Evolutionary conservation across 148 eudicot genomes (phyloP).

Genomic region (Chenopodium berlandieri): DNA sequence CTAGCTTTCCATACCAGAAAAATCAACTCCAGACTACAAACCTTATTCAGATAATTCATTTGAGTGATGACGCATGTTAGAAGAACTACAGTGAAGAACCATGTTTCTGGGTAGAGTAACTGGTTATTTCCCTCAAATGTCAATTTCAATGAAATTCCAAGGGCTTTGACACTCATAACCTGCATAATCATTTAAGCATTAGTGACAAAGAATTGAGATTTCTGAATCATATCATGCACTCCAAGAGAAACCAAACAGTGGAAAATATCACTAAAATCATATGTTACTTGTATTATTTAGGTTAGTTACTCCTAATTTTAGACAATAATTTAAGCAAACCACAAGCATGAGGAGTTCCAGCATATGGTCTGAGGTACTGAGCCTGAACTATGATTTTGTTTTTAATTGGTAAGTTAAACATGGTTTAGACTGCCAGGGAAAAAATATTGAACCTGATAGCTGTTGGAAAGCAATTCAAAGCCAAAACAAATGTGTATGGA

Average conservation of each 20-base stretch:
- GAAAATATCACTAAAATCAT: background rate
- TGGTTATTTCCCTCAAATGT: conserved; percentile 71
- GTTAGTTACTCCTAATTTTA: background rate
- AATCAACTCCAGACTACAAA: conserved; percentile 16
- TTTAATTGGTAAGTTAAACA: background rate
- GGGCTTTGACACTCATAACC: conserved; percentile 82
- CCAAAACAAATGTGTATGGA: background rate
- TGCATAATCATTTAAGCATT: conserved; percentile 21
- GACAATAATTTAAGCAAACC: background rate
- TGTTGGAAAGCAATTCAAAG: background rate
- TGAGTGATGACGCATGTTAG: conserved; percentile 53
- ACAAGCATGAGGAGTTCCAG: background rate
- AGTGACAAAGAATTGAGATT: background rate
- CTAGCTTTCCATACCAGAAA: background rate
- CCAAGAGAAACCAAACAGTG: background rate
- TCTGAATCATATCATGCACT: background rate
- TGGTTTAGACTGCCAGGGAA: background rate
- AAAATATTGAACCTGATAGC: background rate
- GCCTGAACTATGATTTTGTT: background rate
- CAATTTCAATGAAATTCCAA: conserved; percentile 64
- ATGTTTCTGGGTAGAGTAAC: conserved; percentile 57
- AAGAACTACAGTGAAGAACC: conserved; percentile 61
- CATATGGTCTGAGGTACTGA: background rate
- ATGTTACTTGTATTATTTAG: background rate
- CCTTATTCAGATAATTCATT: conserved; percentile 78